phyloP scores from a whole-genome alignment of 352 stramenopile genomes.

The Pythium periplocum region DNA sequence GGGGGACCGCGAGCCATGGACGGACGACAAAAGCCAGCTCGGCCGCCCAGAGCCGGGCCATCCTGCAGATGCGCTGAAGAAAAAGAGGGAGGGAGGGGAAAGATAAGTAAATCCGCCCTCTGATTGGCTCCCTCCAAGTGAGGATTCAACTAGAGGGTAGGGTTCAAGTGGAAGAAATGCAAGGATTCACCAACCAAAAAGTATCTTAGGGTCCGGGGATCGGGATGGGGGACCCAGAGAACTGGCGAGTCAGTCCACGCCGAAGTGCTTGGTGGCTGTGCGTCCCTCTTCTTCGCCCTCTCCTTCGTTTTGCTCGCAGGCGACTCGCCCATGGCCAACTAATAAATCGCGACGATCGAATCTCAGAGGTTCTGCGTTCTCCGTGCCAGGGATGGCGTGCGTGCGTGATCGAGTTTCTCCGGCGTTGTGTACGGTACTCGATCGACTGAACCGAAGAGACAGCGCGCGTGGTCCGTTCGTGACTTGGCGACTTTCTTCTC shows the following conservation, averaged over 20 bases:
- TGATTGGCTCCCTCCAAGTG: constrained; percentile 14
- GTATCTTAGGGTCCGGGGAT: constrained; percentile 16
- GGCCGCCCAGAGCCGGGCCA: constrained; percentile 7
- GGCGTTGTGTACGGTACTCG: no score
- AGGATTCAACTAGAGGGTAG: constrained; percentile 26
- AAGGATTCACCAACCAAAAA: constrained; percentile 19
- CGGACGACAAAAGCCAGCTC: constrained; percentile 21
- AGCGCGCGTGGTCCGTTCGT: no score
- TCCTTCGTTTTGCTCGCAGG: no score
- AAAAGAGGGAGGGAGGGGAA: constrained; percentile 16
- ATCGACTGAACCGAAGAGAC: no score
- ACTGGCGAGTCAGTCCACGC: not conserved
- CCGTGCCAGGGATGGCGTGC: no score
- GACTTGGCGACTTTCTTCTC: no score
- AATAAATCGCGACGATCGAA: no score
- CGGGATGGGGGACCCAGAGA: constrained; percentile 7
- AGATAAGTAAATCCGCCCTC: constrained; percentile 14
- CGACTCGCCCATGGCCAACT: no score
- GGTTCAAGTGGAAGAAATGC: constrained; percentile 6
- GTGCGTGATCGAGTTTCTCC: no score
- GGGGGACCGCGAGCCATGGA: constrained; percentile 11
- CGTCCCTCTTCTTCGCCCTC: no score
- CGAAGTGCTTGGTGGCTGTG: no score
- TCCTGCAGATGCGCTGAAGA: constrained; percentile 5
- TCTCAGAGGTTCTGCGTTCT: no score